A percentile compares a stretch with the other conserved stretches of the same genome.
Conservation (phyloP, 306 rosid species). For the Sphenostylis stenocarpa region DNA sequence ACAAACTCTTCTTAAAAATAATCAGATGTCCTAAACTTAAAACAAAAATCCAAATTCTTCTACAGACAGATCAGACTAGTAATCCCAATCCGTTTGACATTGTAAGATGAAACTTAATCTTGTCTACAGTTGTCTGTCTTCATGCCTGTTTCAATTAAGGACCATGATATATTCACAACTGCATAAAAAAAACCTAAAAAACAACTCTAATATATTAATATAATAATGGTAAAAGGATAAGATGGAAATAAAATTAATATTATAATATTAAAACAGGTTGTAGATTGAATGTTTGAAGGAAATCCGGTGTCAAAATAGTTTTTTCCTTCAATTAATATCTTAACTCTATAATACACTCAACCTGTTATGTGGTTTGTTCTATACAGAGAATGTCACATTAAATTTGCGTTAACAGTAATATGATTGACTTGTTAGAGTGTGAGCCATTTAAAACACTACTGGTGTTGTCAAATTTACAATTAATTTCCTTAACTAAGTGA, state of each 20-base stretch:
- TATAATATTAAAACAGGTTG: no score
- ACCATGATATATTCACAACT: no score
- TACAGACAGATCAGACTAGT: not conserved
- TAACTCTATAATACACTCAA: not conserved
- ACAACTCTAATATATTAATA: no score
- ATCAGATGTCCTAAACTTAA: not conserved
- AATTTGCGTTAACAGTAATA: not conserved
- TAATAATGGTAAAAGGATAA: no score
- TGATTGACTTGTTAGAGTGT: not conserved
- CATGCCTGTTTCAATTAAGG: not conserved
- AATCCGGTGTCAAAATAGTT: no score
- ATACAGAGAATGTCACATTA: not conserved
- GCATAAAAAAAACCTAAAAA: no score
- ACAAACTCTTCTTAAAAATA: not conserved
- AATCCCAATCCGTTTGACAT: not conserved
- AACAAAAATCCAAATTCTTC: not conserved
- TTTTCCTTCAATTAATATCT: not conserved
- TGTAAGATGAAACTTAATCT: not conserved
- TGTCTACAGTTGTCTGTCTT: not conserved
- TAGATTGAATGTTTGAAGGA: no score
- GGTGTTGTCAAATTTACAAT: not conserved
- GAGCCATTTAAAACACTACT: not conserved
- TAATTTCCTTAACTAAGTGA: not conserved
- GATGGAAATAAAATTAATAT: no score
- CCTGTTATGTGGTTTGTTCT: not conserved